Percentiles rank a stretch among this genome's conserved stretches.
These are phyloP conservation scores for Otatea glauca DNA, from an alignment of 176 grass and related monocot genomes.

Conservation along the genomic window DNA sequence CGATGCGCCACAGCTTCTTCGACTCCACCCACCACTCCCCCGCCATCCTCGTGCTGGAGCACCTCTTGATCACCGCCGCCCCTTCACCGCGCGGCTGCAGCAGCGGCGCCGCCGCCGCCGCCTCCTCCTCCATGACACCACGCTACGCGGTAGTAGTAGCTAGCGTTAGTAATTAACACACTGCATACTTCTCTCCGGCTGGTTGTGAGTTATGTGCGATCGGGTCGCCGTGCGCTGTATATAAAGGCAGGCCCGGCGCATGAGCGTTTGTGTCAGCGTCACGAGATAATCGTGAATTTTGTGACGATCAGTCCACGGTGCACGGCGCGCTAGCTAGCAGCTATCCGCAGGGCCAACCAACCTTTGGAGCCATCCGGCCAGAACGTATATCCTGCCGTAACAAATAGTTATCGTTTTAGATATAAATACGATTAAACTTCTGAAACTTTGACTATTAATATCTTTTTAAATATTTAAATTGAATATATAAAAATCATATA, in stretches of 20 bases:
- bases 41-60: not conserved
- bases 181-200: too few species aligned
- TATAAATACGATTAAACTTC: too few species aligned
- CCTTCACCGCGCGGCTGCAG: constrained; percentile 20
- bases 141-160: not conserved
- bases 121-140: constrained; percentile 8
- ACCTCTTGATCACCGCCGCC: not conserved
- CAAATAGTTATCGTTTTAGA: too few species aligned
- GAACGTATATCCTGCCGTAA: too few species aligned
- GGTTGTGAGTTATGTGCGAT: not conserved
- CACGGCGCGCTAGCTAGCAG: too few species aligned
- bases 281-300: too few species aligned
- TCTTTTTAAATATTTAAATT: too few species aligned
- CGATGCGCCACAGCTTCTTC: constrained; percentile 62
- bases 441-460: too few species aligned
- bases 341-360: too few species aligned
- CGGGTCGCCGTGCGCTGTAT: too few species aligned
- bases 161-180: not conserved
- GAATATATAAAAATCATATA: too few species aligned
- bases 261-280: not conserved
- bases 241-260: not conserved
- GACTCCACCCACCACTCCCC: constrained; percentile 55
- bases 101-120: constrained; percentile 24
- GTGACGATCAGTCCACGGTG: not conserved
- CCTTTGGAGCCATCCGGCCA: too few species aligned